Base-by-base conservation (phyloP, 345 rosid species). In the Euphorbia pulcherrima region DNA sequence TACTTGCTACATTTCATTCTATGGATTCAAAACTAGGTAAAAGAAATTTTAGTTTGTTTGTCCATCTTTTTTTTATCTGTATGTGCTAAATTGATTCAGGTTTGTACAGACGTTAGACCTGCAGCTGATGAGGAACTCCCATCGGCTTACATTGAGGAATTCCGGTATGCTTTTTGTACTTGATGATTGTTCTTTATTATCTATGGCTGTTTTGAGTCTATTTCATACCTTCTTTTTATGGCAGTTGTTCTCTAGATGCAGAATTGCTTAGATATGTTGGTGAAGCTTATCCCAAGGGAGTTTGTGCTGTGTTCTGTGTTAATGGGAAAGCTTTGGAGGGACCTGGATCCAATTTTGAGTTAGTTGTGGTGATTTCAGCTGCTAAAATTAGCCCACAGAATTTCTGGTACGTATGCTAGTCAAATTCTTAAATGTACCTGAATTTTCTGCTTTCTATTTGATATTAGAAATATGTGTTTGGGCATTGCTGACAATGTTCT, bases 221-320 rank as follows among this genome's bases (percentile, higher is more conserved):
- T 17, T 59, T 11, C n/a, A n/a, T 16, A 1, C 13, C 1, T 18
- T n/a, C 53, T 72, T 74, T 69, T 10, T 50, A 24, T 83, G 78
- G 69, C 86, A 94, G 99, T 75, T 81, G 67, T 83, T 86, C 96
- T 70, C 77, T 94, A 51, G 99, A 94, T 74, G 90, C 88, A 30
- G 97, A 94, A 79, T 70, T 92, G 53, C 83, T 83, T 35, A 89
- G 82, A 80, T 94, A 94, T 76, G 93, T 82, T 53, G 86, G 82
- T 61, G 99, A 92, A 79, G 88, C 92, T 72, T 94, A 91, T 79
- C 97, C 97, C 9, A 94, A 89, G 80, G 99, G 99, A 68, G 69
- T 90, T 30, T 88, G 83, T 81, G 78, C 92, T 2, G 97, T 92
- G 68, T 89, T 84, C 74, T 87, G 96, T 80, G 74, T 74, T 44